These are phyloP conservation scores for Castanea sativa DNA, from an alignment of 306 rosid species.

Conservation along the genomic window DNA sequence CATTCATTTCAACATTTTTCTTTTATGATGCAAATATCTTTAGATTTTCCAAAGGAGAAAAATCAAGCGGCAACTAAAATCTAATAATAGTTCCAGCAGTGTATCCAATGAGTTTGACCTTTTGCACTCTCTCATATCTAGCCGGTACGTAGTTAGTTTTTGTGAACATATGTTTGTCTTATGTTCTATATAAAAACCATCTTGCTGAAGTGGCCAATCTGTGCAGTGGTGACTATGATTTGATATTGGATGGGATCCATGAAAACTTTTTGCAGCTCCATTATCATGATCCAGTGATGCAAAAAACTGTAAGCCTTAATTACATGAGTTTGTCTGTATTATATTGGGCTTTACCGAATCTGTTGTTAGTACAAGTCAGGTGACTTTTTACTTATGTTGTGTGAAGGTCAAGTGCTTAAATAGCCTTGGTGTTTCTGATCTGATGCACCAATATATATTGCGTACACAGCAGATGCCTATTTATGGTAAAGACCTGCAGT, in stretches of 20 bases:
- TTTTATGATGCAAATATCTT: conserved; percentile 11
- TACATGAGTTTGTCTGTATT: conserved; percentile 6
- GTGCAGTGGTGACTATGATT: conserved; percentile 84
- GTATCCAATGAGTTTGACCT: conserved; percentile 54
- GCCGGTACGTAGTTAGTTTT: conserved; percentile 56
- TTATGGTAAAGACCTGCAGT: conserved; percentile 49
- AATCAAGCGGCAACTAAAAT: conserved; percentile 56
- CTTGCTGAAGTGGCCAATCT: conserved; percentile 19
- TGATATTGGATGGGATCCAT: conserved; percentile 90
- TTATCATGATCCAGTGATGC: conserved; percentile 95
- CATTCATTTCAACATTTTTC: conserved; percentile 1
- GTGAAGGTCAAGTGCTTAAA: conserved; percentile 79
- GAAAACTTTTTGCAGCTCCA: conserved; percentile 84
- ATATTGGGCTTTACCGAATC: conserved; percentile 12
- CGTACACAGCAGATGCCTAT: conserved; percentile 71
- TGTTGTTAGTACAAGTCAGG: conserved; percentile 21
- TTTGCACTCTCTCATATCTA: conserved; percentile 68
- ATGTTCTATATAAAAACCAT: neutral
- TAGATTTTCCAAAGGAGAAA: conserved; percentile 81
- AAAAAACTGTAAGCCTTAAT: conserved; percentile 70
- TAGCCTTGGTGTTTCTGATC: conserved; percentile 74
- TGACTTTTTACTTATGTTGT: conserved; percentile 24
- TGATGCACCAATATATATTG: conserved; percentile 61
- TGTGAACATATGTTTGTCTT: conserved; percentile 9
- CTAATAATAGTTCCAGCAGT: conserved; percentile 27